Conservation (phyloP, 2,329 filamentous ascomycete species). For the Aureobasidium leucospermi region DNA sequence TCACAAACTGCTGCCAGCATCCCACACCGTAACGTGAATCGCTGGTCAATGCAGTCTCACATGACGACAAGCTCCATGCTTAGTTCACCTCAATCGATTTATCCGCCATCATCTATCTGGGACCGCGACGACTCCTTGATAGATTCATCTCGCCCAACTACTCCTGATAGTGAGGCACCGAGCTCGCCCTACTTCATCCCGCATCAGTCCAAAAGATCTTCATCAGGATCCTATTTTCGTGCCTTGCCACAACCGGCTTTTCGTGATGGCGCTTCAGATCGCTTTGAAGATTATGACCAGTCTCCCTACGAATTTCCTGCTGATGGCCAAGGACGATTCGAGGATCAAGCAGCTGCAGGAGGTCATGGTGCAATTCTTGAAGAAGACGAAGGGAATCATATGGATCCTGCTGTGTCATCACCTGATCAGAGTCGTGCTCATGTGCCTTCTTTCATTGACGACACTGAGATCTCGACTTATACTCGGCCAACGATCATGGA, state of each 20-base stretch:
- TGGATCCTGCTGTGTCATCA: constrained; percentile 6
- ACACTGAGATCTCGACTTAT: constrained; percentile 18
- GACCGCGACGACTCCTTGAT: constrained; percentile 55
- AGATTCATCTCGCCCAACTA: constrained; percentile 68
- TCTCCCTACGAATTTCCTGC: neutral
- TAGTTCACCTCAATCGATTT: constrained; percentile 65
- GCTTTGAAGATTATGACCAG: constrained; percentile 1
- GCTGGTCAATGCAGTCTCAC: constrained; percentile 59
- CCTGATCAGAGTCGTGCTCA: neutral
- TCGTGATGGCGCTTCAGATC: constrained; percentile 11
- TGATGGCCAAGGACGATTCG: neutral
- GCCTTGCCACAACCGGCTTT: constrained; percentile 7
- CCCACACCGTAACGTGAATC: constrained; percentile 43
- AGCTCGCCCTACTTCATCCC: constrained; percentile 55
- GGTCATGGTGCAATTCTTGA: constrained; percentile 11
- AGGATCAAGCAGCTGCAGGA: constrained; percentile 3
- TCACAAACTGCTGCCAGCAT: constrained; percentile 55
- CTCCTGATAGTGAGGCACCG: constrained; percentile 62
- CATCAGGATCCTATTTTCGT: constrained; percentile 34
- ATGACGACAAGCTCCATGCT: constrained; percentile 63
- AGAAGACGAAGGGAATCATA: constrained; percentile 11
- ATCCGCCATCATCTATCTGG: constrained; percentile 61
- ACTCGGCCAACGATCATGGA: constrained; percentile 20
- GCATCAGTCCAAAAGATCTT: constrained; percentile 51
- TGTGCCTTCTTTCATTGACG: constrained; percentile 12